Base-by-base conservation (phyloP, 1,139 yeast species). In the Diutina sp. region DNA sequence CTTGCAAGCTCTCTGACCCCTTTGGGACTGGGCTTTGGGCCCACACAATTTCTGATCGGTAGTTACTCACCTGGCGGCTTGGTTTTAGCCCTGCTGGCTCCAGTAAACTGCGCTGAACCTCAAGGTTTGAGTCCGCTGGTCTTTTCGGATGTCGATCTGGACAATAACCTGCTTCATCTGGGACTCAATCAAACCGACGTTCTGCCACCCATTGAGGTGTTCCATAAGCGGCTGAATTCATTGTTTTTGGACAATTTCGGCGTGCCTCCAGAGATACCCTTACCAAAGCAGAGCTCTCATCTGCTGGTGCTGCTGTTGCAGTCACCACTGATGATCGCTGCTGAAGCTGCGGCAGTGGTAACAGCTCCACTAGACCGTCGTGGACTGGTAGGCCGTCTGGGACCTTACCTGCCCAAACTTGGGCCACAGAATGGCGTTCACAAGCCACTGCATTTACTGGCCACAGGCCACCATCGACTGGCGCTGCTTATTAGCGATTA, bases 81-180 rank as follows among this genome's bases (percentile, higher is more conserved):
- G 25, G 53, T 50, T 9, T 32, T 50, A 32, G 53, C 53, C 18
- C 53, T 50, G 53, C 53, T 50, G 53, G 53, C 53, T 9, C 53
- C 45, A 16, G 41, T 50, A 2, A n/a, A 32, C 25, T 30, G 18
- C n/a, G 18, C 45, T 9, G 53, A 50, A 18, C 51, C 51, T 8
- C 25, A 16, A 18, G 44, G 44, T 14, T 18, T 50, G 44, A n/a
- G 28, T 12, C 51, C 51, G 2, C 53, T 32, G 53, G 32, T 50
- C 25, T 14, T 50, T 21, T 18, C 18, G 3, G 53, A 50, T 16
- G 53, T 32, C 35, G 53, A 50, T 7, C 32, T 38, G 16, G 53
- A 50, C 14, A 50, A 50, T 12, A 50, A 50, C 53, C 53, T 50
- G 53, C 11, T 50, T 9, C 45, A 50, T 18, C 53, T 50, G 53